Base-by-base conservation (phyloP, 768 basidiomycete genomes). In the Trametes villosa region DNA sequence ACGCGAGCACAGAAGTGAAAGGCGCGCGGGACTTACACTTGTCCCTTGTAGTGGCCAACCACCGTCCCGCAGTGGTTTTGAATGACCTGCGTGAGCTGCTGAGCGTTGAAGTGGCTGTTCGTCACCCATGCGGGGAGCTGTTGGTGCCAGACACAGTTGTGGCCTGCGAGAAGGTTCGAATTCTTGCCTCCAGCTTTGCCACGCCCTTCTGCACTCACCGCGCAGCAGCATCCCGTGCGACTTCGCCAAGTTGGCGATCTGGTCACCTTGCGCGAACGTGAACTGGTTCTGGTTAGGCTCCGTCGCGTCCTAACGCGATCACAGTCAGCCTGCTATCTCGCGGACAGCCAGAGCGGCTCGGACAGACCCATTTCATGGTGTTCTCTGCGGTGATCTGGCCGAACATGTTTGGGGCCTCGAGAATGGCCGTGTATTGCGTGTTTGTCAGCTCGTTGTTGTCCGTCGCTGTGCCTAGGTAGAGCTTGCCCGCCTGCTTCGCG, bases 81-180 rank as follows among this genome's bases (percentile, higher is more conserved):
- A 48, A 86, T 69, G 56, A 84, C 79, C 34, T 75, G 75, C 13
- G 74, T 72, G 29, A 83, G 71, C 4, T 77, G 76, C 1, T 71
- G 72, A 12, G 76, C 76, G 58, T 77, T 74, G 65, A 81, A 82
- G 53, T 70, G 71, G 13, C 78, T 77, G 20, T 73, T 64, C 1
- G 78, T 73, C 3, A 84, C 81, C 82, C 81, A 83, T 68, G 65
- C 70, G 2, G 82, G 79, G 3, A 84, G 75, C 67, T 86, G 83
- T 50, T 75, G 79, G 68, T 84, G 74, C 81, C 79, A 80, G 26
- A 79, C 79, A 56, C 75, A 76, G 58, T 75, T 76, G 65, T 79
- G 75, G 68, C 69, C 68, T 69, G 42, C 40, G 9, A 13, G 38
- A 9, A 0, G 9, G 26, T 34, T 4, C 34, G 15, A 33, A 40